A percentile compares a stretch with the other conserved stretches of the same genome.
Conservation (phyloP, 106 monocot genomes). For the Alisma plantagoaquatica region DNA sequence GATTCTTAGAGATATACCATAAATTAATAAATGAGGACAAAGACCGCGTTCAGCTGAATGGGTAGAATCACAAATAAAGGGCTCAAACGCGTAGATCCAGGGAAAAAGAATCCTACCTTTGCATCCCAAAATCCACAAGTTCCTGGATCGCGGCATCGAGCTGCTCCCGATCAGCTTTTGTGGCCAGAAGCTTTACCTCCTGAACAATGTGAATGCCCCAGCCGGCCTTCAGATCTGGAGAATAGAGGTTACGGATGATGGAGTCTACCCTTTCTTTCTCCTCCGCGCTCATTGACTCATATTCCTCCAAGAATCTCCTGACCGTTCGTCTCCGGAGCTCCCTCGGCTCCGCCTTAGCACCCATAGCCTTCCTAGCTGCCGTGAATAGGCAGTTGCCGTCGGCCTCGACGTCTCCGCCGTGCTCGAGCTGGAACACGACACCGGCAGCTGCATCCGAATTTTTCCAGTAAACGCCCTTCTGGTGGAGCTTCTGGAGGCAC, state of each 20-base stretch:
- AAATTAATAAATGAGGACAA: too few species aligned
- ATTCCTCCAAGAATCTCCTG: constrained; percentile 42
- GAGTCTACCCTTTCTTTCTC: constrained; percentile 21
- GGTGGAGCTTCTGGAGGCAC: constrained; percentile 29
- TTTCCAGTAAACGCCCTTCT: constrained; percentile 41
- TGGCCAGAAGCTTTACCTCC: constrained; percentile 58
- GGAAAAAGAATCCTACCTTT: constrained; percentile 43
- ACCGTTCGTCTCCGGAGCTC: constrained; percentile 49
- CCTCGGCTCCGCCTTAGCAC: constrained; percentile 16
- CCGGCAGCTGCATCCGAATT: constrained; percentile 9
- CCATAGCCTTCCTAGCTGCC: constrained; percentile 39
- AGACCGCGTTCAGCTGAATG: too few species aligned
- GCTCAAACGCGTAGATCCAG: too few species aligned
- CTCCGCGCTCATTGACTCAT: constrained; percentile 1
- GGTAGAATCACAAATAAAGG: too few species aligned
- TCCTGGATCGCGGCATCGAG: constrained; percentile 48
- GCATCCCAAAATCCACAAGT: constrained; percentile 69
- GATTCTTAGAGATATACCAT: too few species aligned
- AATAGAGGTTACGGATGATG: constrained; percentile 47
- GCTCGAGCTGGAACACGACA: constrained; percentile 30
- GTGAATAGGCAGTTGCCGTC: constrained; percentile 78
- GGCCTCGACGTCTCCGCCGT: constrained; percentile 60
- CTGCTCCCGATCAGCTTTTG: constrained; percentile 34
- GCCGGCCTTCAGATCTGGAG: constrained; percentile 58
- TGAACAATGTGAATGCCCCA: constrained; percentile 75